phyloP scores from a whole-genome alignment of 371 early-diverging fungal genomes.

The Ordospora pajunii region DNA sequence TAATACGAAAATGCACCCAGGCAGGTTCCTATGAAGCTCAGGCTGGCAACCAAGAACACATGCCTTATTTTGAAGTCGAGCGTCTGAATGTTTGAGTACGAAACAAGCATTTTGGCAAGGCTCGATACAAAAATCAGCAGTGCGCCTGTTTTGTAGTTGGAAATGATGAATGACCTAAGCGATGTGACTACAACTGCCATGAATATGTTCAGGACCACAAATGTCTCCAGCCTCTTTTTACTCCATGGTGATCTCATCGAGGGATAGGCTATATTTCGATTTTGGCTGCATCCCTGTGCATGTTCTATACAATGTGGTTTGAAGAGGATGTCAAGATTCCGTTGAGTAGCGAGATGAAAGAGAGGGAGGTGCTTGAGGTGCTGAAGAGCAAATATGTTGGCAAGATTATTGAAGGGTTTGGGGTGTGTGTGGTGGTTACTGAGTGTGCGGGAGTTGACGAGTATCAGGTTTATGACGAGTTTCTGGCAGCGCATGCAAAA shows the following conservation, averaged over 20 bases:
- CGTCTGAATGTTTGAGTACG: neutral
- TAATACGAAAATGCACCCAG: neutral
- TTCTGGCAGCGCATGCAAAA: slow-evolving; percentile 8
- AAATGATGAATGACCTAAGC: neutral
- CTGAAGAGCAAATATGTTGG: slow-evolving; percentile 34
- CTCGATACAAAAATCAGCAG: neutral
- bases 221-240: neutral
- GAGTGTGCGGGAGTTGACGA: slow-evolving; percentile 8
- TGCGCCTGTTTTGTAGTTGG: neutral
- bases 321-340: slow-evolving; percentile 37
- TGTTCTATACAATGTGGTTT: slow-evolving; percentile 17
- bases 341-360: neutral
- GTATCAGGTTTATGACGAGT: slow-evolving; percentile 22
- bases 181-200: neutral
- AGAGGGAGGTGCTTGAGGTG: neutral
- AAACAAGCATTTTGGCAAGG: neutral
- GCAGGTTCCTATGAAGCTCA: neutral
- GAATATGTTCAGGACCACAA: neutral
- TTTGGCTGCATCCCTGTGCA: neutral
- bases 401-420: slow-evolving; percentile 1
- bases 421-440: slow-evolving; percentile 22
- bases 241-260: neutral
- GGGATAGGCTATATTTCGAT: neutral
- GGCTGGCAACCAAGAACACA: neutral
- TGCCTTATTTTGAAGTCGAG: neutral